Evolutionary conservation across 192 early-diverging fungal genomes (phyloP), one percentile per base, ranked within the genome.

Genomic region (Backusella sp.): DNA sequence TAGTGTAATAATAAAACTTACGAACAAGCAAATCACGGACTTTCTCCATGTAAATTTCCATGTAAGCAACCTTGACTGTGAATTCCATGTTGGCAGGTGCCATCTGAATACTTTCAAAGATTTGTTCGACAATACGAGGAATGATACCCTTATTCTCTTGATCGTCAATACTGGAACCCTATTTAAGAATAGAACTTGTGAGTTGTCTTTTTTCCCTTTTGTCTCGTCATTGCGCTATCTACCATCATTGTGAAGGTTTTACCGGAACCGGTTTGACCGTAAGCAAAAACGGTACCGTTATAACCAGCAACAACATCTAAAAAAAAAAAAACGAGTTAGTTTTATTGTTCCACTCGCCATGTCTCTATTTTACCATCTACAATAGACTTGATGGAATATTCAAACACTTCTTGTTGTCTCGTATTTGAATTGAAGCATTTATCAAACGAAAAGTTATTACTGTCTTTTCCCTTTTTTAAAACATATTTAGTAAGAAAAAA

Each of bases 1-100:
- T 3, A 3, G 32, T 32, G 2, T 21, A 44, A 62, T 26, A 23
- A 35, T 37, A 49, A n/a, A 39, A 76, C 90, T 86, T 83, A 94
- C 90, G 94, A 83, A 96, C 95, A 66, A 99, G 87, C 76, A 99
- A 83, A 89, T 99, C 98, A 68, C 96, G 90, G 75, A 99, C 95
- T 82, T 93, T 94, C 78, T 99, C 98, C 97, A 99, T 99, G 87
- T 99, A 99, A 75, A 99, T 98, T 89, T 99, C 98, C 96, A 99
- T 98, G 84, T 93, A 99, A 15, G 96, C 96, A 14, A 96, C 93
- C 79, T 96, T 94, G 76, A 99, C 97, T 26, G 97, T 98, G 83
- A 98, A 99, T 85, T 99, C 98, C 81, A 98, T 89, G 62, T 92
- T 96, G 2, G 92, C 85, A 69, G 98, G 97, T 23, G 96, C 92